Conservation (phyloP, 768 basidiomycete genomes). For the Lanmaoa rubissima region DNA sequence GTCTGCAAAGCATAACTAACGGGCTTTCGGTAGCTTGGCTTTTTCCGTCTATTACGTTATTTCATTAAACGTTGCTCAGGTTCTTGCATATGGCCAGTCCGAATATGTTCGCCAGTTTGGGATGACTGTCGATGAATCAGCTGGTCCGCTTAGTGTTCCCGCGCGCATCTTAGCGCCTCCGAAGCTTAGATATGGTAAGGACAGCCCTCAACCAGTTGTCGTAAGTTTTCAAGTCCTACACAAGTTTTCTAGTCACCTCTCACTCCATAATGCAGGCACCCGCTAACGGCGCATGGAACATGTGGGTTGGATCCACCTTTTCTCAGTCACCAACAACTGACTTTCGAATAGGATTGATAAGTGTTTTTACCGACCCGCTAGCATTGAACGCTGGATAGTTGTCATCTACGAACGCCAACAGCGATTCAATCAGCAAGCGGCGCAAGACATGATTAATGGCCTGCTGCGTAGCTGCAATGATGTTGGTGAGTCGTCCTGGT, state of each 20-base stretch:
- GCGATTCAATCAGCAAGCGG: conserved; percentile 52
- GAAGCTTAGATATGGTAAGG: conserved; percentile 60
- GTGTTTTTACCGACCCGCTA: conserved; percentile 56
- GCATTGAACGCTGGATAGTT: conserved; percentile 59
- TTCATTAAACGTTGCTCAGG: conserved; percentile 32
- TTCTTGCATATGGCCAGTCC: conserved; percentile 68
- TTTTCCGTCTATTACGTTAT: not conserved
- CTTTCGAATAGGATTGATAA: conserved; percentile 58
- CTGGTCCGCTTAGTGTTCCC: conserved; percentile 52
- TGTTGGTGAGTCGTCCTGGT: conserved; percentile 51
- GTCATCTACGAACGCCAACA: conserved; percentile 62
- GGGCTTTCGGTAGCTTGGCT: conserved; percentile 47
- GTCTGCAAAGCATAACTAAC: conserved; percentile 51
- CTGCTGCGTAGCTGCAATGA: conserved; percentile 47
- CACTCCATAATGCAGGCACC: conserved; percentile 43
- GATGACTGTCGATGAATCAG: conserved; percentile 52
- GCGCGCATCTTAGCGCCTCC: conserved; percentile 68
- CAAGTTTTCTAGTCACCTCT: not conserved
- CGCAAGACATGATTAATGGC: conserved; percentile 53
- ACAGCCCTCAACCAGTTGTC: conserved; percentile 54
- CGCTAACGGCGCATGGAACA: conserved; percentile 74
- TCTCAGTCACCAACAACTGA: not conserved
- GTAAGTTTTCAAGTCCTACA: conserved; percentile 36
- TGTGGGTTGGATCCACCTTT: conserved; percentile 40
- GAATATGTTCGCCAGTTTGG: conserved; percentile 76